phyloP scores from a whole-genome alignment of 495 filamentous ascomycete species.

The Podospora bellae-mahoneyi region DNA sequence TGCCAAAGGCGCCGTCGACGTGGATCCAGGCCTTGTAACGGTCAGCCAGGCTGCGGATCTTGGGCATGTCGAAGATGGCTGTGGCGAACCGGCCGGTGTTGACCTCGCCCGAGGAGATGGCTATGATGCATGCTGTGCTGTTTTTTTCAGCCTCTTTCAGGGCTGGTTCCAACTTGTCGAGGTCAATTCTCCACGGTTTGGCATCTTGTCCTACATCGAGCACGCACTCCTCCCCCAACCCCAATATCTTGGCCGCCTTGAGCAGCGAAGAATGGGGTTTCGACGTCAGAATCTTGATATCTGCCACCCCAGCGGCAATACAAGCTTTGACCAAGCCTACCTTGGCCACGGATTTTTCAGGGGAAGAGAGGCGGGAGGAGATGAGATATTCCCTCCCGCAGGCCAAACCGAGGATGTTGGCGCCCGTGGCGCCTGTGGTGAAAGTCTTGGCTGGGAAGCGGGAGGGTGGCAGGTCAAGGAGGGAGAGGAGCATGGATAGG shows the following conservation, averaged over 20 bases:
- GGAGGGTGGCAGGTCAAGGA: slow-evolving; percentile 54
- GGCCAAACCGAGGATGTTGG: slow-evolving; percentile 78
- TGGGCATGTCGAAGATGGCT: slow-evolving; percentile 55
- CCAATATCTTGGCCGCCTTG: slow-evolving; percentile 79
- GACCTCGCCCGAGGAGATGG: slow-evolving; percentile 79
- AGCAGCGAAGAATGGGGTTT: slow-evolving; percentile 76
- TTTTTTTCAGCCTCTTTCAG: slow-evolving; percentile 43
- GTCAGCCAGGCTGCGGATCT: slow-evolving; percentile 67
- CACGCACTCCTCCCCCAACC: slow-evolving; percentile 70
- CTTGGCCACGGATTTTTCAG: slow-evolving; percentile 54
- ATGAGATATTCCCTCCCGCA: slow-evolving; percentile 70
- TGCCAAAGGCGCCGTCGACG: slow-evolving; percentile 85
- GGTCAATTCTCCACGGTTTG: slow-evolving; percentile 61
- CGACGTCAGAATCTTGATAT: slow-evolving; percentile 73
- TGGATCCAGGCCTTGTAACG: slow-evolving; percentile 81
- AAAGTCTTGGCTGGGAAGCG: slow-evolving; percentile 64
- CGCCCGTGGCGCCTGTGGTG: slow-evolving; percentile 84
- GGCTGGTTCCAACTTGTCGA: slow-evolving; percentile 55
- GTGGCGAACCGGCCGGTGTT: slow-evolving; percentile 86
- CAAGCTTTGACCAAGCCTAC: slow-evolving; percentile 67
- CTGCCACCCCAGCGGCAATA: slow-evolving; percentile 55
- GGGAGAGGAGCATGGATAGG: slow-evolving; percentile 62
- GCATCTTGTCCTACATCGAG: slow-evolving; percentile 54
- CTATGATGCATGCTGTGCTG: slow-evolving; percentile 67
- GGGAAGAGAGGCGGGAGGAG: slow-evolving; percentile 33